phyloP scores from a whole-genome alignment of 116 monocot species.

The Zostera marina region DNA sequence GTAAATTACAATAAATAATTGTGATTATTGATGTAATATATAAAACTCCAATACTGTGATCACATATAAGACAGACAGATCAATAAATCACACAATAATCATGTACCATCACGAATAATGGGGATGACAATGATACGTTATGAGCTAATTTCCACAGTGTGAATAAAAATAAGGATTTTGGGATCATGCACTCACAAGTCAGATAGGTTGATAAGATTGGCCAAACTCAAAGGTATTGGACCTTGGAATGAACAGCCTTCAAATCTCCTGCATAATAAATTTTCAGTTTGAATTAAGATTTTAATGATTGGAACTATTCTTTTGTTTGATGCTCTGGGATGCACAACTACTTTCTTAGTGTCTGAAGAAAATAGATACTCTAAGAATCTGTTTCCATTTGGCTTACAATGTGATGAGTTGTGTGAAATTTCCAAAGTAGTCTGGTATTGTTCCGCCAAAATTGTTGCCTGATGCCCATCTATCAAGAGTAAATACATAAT shows the following conservation, averaged over 20 bases:
- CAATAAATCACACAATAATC: not conserved
- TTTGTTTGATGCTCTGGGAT: not conserved
- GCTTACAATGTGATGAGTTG: conserved; percentile 45
- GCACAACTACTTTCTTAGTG: not conserved
- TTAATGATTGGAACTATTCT: not conserved
- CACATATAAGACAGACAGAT: not conserved
- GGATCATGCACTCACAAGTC: conserved; percentile 36
- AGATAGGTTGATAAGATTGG: conserved; percentile 34
- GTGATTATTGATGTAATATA: not conserved
- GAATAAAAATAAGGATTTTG: not conserved
- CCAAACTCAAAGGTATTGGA: conserved; percentile 71
- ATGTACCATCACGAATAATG: not conserved
- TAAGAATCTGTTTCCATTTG: not conserved
- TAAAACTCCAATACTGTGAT: too few species aligned
- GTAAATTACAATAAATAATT: not conserved
- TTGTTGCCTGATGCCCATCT: conserved; percentile 67
- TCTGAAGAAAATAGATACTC: not conserved
- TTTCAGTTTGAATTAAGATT: not conserved
- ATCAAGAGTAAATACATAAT: conserved; percentile 5
- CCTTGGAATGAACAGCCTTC: conserved; percentile 84
- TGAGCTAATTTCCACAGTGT: not conserved
- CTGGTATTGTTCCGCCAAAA: conserved; percentile 72
- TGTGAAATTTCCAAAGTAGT: conserved; percentile 48
- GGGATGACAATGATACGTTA: too few species aligned
- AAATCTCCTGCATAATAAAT: conserved; percentile 42